A percentile compares a stretch with the other conserved stretches of the same genome.
These are phyloP conservation scores for Volvariella volvacea DNA, from an alignment of 1,284 basidiomycete species.

Conservation along the genomic window DNA sequence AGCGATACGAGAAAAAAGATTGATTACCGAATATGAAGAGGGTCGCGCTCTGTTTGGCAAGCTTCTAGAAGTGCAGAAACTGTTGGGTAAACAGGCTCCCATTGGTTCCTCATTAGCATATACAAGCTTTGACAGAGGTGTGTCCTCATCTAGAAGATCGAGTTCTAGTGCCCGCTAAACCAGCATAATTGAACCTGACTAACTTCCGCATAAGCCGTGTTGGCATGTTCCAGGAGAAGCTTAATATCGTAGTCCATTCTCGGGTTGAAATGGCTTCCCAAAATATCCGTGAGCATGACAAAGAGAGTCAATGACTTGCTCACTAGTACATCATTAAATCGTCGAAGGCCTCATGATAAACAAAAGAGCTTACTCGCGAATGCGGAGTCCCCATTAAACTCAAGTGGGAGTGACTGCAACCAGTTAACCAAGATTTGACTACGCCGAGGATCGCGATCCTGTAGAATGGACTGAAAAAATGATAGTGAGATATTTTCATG, in stretches of 20 bases:
- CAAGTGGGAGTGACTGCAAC: constrained; percentile 70
- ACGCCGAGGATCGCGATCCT: constrained; percentile 82
- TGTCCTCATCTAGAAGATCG: constrained; percentile 51
- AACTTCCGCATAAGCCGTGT: constrained; percentile 83
- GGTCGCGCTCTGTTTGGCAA: constrained; percentile 55
- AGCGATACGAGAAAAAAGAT: constrained; percentile 3
- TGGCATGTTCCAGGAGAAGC: constrained; percentile 69
- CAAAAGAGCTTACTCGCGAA: constrained; percentile 53
- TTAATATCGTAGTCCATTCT: constrained; percentile 64
- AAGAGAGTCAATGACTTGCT: constrained; percentile 61
- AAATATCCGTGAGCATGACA: constrained; percentile 50
- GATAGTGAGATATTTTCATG: too few species aligned
- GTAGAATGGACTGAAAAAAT: constrained; percentile 50
- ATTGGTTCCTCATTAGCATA: constrained; percentile 54
- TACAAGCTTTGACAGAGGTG: constrained; percentile 68
- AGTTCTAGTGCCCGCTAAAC: constrained; percentile 7
- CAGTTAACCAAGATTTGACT: constrained; percentile 75
- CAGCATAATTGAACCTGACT: constrained; percentile 6
- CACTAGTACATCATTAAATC: constrained; percentile 34
- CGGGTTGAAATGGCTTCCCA: constrained; percentile 59
- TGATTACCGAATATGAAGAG: constrained; percentile 53
- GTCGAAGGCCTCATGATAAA: constrained; percentile 8
- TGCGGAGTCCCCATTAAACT: constrained; percentile 76
- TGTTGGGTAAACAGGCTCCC: constrained; percentile 74
- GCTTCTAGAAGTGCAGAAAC: constrained; percentile 58